Evolutionary conservation across 495 filamentous ascomycete genomes (phyloP).

Genomic region (Penicillium longicatenatum): DNA sequence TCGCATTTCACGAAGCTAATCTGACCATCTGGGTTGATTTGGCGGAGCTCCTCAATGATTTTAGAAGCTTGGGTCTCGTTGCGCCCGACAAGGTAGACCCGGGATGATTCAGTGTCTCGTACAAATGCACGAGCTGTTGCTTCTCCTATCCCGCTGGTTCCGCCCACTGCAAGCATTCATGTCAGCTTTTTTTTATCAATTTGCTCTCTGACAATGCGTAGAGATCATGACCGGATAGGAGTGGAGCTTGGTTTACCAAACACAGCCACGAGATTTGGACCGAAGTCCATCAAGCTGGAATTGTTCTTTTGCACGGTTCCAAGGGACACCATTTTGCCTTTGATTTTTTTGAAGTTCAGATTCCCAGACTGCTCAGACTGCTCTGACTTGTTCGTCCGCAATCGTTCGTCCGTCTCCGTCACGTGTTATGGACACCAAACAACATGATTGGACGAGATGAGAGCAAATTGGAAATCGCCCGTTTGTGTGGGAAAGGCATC

Average conservation of each 20-base stretch:
- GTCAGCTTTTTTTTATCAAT: slow-evolving; percentile 8
- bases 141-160: slow-evolving; percentile 64
- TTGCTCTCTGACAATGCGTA: background rate
- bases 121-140: slow-evolving; percentile 60
- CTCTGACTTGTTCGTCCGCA: background rate
- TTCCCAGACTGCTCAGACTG: background rate
- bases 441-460: background rate
- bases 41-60: slow-evolving; percentile 37
- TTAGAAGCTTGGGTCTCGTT: slow-evolving; percentile 37
- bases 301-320: slow-evolving; percentile 42
- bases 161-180: slow-evolving; percentile 50
- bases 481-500: too few relatives aligned
- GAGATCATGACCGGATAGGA: background rate
- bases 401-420: background rate
- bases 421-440: background rate
- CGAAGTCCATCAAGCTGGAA: slow-evolving; percentile 41
- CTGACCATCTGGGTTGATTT: slow-evolving; percentile 37
- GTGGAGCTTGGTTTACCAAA: slow-evolving; percentile 41
- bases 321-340: slow-evolving; percentile 44
- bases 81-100: slow-evolving; percentile 53
- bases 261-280: slow-evolving; percentile 52
- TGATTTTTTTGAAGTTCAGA: background rate
- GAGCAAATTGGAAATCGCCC: background rate
- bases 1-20: slow-evolving; percentile 58
- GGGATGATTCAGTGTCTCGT: slow-evolving; percentile 46